Evolutionary conservation across 2,329 filamentous ascomycete genomes (phyloP).

Genomic region (Arthroderma sp.): DNA sequence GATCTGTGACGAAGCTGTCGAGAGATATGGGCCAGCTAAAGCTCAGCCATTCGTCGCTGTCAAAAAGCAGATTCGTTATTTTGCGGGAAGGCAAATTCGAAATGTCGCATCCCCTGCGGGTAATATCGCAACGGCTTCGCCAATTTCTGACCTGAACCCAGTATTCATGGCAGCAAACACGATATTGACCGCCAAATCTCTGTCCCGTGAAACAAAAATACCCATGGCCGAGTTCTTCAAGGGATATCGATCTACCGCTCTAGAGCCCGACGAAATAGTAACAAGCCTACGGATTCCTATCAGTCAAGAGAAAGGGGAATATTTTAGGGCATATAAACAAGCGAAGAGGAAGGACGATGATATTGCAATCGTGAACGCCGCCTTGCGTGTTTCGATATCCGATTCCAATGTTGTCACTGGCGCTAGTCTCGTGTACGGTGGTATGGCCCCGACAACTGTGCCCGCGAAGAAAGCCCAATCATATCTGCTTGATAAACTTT

Average conservation of each 20-base stretch:
- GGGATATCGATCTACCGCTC: slow-evolving; percentile 72
- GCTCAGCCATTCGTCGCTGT: slow-evolving; percentile 83
- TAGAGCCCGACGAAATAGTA: slow-evolving; percentile 71
- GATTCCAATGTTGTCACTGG: slow-evolving; percentile 57
- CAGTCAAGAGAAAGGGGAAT: slow-evolving; percentile 62
- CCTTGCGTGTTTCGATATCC: slow-evolving; percentile 60
- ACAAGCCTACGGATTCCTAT: slow-evolving; percentile 75
- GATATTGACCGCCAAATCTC: slow-evolving; percentile 65
- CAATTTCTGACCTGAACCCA: slow-evolving; percentile 92
- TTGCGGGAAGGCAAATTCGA: slow-evolving; percentile 86
- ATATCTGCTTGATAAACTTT: slow-evolving; percentile 63
- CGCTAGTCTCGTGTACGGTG: slow-evolving; percentile 76
- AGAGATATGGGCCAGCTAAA: slow-evolving; percentile 57
- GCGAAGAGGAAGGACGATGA: slow-evolving; percentile 96
- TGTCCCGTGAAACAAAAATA: slow-evolving; percentile 63
- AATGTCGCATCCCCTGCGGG: slow-evolving; percentile 96
- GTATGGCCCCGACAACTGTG: slow-evolving; percentile 89
- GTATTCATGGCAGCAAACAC: slow-evolving; percentile 82
- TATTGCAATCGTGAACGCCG: slow-evolving; percentile 90
- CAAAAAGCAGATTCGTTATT: slow-evolving; percentile 85
- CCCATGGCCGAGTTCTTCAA: slow-evolving; percentile 88
- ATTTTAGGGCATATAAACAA: slow-evolving; percentile 85
- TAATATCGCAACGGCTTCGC: slow-evolving; percentile 85
- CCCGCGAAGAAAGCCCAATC: slow-evolving; percentile 64
- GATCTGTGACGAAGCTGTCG: slow-evolving; percentile 65